Conservation (phyloP, 2,329 filamentous ascomycete species). For the Penicillium janthinellum region DNA sequence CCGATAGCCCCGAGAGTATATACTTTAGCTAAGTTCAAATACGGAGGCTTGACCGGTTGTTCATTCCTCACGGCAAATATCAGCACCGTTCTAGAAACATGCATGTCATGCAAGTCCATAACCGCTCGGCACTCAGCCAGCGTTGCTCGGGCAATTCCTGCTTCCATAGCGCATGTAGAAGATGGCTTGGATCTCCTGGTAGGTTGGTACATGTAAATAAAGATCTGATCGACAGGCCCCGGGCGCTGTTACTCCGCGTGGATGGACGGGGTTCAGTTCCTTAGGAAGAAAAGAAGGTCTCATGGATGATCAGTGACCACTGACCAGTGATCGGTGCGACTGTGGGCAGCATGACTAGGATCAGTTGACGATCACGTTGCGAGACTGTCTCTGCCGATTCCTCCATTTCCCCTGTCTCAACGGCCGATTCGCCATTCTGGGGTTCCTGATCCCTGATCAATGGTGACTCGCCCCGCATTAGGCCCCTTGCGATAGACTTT, state of each 20-base stretch:
- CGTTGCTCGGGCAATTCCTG: not conserved
- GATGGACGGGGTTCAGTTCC: not conserved
- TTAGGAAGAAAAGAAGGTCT: not conserved
- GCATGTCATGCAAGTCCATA: not conserved
- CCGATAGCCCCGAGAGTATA: not conserved
- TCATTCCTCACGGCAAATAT: not conserved
- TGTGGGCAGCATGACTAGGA: too few species aligned
- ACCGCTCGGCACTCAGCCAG: not conserved
- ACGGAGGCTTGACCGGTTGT: not conserved
- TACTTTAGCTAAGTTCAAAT: not conserved
- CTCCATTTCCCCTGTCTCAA: not conserved
- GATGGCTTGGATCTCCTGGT: not conserved
- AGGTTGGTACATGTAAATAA: too few species aligned
- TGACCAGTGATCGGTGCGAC: not conserved
- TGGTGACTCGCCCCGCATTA: not conserved
- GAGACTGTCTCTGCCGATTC: not conserved
- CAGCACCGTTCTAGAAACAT: not conserved
- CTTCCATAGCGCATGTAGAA: not conserved
- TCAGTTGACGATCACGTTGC: not conserved
- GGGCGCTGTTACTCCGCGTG: not conserved
- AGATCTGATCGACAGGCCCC: conserved; percentile 2
- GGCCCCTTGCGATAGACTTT: not conserved
- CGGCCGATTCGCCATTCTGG: not conserved
- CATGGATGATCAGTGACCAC: not conserved
- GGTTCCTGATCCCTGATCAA: not conserved